Conservation (phyloP, 257 asterid genomes). For the Penstemon eatonii region DNA sequence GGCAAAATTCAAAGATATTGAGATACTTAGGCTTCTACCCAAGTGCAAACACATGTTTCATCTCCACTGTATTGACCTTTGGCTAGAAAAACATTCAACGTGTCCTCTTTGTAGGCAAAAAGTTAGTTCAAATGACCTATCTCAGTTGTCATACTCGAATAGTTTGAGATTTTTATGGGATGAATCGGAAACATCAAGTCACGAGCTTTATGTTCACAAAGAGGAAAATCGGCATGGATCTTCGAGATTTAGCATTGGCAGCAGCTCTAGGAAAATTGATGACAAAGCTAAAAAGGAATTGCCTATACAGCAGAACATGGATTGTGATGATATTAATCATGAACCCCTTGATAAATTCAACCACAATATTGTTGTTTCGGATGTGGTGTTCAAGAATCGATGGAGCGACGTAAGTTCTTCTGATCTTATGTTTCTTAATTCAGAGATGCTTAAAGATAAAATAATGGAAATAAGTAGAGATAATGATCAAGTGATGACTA, state of each 20-base stretch:
- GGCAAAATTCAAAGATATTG: conserved; percentile 51
- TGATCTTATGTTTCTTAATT: conserved; percentile 55
- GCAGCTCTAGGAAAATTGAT: conserved; percentile 32
- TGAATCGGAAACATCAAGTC: conserved; percentile 34
- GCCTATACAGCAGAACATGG: conserved; percentile 24
- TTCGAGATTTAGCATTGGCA: conserved; percentile 45
- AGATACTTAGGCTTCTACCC: conserved; percentile 54
- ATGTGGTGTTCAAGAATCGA: conserved; percentile 48
- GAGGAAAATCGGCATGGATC: conserved; percentile 43
- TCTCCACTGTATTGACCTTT: conserved; percentile 53
- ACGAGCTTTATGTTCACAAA: conserved; percentile 47
- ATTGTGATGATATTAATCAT: background rate
- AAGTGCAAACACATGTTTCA: conserved; percentile 69
- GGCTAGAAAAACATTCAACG: conserved; percentile 68
- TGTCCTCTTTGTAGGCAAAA: conserved; percentile 65
- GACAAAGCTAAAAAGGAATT: conserved; percentile 7
- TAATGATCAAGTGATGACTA: conserved; percentile 21
- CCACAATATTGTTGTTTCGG: conserved; percentile 49
- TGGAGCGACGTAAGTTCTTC: conserved; percentile 72
- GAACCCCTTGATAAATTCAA: conserved; percentile 37
- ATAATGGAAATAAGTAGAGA: background rate
- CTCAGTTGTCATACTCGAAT: conserved; percentile 24
- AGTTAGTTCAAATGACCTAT: conserved; percentile 42
- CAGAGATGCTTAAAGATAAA: conserved; percentile 45
- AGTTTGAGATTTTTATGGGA: conserved; percentile 41